Base-by-base conservation (phyloP, 768 basidiomycete species). In the Albatrellus ellisii region DNA sequence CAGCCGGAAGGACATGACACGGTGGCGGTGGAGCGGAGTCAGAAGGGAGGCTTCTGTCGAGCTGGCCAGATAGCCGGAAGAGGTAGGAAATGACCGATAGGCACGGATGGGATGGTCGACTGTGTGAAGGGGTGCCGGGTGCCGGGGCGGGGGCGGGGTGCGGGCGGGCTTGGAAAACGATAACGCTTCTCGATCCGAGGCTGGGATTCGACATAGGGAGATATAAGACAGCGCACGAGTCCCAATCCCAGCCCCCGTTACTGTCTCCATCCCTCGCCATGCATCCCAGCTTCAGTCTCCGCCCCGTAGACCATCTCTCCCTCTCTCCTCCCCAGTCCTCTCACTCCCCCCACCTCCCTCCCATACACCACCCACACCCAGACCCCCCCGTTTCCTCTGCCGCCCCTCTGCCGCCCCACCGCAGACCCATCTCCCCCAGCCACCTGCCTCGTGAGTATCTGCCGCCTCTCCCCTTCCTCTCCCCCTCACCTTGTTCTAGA, bases 401-500 rank as follows among this genome's bases (percentile, higher is more conserved):
- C 18, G 36, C 34, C 20, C 48, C 40, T 10, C 38, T 37, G 22
- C 27, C 21, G 32, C 33, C 28, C 46, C 46, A 26, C 4, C 42
- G 48, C 39, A 43, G 48, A 27, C 48, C 48, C 29, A 43, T 49
- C 34, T 47, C 48, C 1, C 48, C 48, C 1, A 49, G 48, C 7
- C 47, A 47, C n/a, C 46, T 49, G 20, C 48, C 48, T 15, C 48
- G 48, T 49, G 33, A 4, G 48, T 15, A 11, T 36, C 8, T 8
- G 4, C 6, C 11, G 0, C 7, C 25, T 0, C 9, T 18, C 14
- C 11, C 11, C 10, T 4, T 6, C n/a, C 17, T 6, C 14, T 15
- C 34, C 6, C 22, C 38, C 11, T 37, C n/a, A 6, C 5, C n/a
- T 36, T 24, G 34, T 29, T 50, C 9, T 53, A 81, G 80, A 84